phyloP scores from a whole-genome alignment of 2,329 filamentous ascomycete genomes.

The Exserohilum turcica region DNA sequence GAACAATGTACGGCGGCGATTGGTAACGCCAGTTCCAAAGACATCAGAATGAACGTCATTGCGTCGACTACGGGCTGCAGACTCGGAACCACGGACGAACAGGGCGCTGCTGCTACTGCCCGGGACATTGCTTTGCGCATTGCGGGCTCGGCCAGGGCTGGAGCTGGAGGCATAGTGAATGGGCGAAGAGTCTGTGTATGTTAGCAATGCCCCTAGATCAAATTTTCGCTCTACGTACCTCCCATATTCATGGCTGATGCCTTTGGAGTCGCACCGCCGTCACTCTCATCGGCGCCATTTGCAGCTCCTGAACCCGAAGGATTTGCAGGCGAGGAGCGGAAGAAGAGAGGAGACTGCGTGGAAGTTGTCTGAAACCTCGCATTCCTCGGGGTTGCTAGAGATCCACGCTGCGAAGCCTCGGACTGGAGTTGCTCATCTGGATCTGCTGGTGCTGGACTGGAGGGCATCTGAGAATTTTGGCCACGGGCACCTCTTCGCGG shows the following conservation, averaged over 20 bases:
- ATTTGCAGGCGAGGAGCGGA: slow-evolving; percentile 64
- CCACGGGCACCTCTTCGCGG: slow-evolving; percentile 60
- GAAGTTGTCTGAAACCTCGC: slow-evolving; percentile 50
- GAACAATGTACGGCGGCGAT: slow-evolving; percentile 62
- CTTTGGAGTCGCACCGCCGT: slow-evolving; percentile 72
- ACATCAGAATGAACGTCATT: slow-evolving; percentile 88
- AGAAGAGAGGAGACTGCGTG: slow-evolving; percentile 77
- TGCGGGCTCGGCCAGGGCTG: slow-evolving; percentile 70
- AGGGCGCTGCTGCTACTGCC: slow-evolving; percentile 84
- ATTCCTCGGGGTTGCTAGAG: slow-evolving; percentile 54
- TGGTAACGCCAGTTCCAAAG: slow-evolving; percentile 49
- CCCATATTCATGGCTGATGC: slow-evolving; percentile 65
- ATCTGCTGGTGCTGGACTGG: slow-evolving; percentile 52
- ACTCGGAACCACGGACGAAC: slow-evolving; percentile 71
- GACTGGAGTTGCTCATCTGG: slow-evolving; percentile 52
- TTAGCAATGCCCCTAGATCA: slow-evolving; percentile 16
- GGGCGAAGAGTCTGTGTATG: slow-evolving; percentile 78
- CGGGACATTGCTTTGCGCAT: slow-evolving; percentile 69
- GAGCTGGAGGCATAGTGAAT: slow-evolving; percentile 91
- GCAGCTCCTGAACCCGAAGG: slow-evolving; percentile 48
- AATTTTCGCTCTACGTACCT: slow-evolving; percentile 56
- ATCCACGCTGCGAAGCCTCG: slow-evolving; percentile 48
- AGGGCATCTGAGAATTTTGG: slow-evolving; percentile 60
- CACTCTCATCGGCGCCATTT: slow-evolving; percentile 54
- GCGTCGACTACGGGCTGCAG: slow-evolving; percentile 68